phyloP scores from a whole-genome alignment of 495 filamentous ascomycete genomes.

The Aspergillus mulundensis region DNA sequence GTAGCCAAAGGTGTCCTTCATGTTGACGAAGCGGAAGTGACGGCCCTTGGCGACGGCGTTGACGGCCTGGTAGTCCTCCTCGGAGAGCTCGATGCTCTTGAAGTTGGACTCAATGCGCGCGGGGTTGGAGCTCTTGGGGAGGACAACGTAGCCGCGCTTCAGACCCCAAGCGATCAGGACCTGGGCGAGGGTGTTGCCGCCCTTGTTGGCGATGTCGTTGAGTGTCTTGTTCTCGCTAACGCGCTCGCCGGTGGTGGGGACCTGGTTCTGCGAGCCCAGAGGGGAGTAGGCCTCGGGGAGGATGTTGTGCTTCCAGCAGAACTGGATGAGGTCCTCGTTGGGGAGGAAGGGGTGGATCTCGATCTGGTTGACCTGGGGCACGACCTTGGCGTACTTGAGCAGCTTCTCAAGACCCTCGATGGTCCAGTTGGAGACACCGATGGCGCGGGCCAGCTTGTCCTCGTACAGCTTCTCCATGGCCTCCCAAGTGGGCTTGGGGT shows the following conservation, averaged over 20 bases:
- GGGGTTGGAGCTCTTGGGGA: slow-evolving; percentile 66
- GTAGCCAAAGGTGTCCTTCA: slow-evolving; percentile 68
- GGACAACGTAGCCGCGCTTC: slow-evolving; percentile 65
- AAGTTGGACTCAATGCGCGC: slow-evolving; percentile 64
- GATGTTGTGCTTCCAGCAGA: slow-evolving; percentile 68
- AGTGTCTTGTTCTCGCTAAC: slow-evolving; percentile 57
- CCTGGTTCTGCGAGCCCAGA: slow-evolving; percentile 60
- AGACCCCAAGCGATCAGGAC: slow-evolving; percentile 68
- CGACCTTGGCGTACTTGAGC: slow-evolving; percentile 59
- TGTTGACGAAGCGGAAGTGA: slow-evolving; percentile 70
- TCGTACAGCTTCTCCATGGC: slow-evolving; percentile 74
- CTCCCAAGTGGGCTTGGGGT: slow-evolving; percentile 71
- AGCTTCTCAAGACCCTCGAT: slow-evolving; percentile 65
- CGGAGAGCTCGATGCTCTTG: slow-evolving; percentile 53
- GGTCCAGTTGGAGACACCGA: slow-evolving; percentile 87
- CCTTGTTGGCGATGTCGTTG: slow-evolving; percentile 56
- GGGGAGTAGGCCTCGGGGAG: slow-evolving; percentile 72
- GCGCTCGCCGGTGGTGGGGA: slow-evolving; percentile 63
- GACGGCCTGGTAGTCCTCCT: slow-evolving; percentile 54
- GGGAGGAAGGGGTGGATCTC: slow-evolving; percentile 94
- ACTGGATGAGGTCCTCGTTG: slow-evolving; percentile 62
- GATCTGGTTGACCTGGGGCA: slow-evolving; percentile 81
- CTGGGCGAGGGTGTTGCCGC: slow-evolving; percentile 61
- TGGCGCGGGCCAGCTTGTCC: slow-evolving; percentile 66
- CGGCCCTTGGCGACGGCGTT: slow-evolving; percentile 58